Percentiles rank a stretch among this genome's conserved stretches.
phyloP scores from a whole-genome alignment of 192 early-diverging fungal species.

The Mortierella alpina region DNA sequence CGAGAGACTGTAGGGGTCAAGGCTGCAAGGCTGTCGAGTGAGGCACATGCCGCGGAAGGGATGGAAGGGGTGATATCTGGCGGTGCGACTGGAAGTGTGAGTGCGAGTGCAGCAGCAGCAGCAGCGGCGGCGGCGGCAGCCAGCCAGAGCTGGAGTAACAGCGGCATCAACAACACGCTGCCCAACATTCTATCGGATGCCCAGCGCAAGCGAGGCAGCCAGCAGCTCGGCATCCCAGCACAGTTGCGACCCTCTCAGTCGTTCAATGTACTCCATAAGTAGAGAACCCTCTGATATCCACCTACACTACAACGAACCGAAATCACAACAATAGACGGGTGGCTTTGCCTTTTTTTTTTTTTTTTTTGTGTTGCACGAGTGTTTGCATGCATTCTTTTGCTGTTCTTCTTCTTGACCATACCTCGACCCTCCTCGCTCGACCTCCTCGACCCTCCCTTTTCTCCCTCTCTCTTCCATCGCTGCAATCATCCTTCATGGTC shows the following conservation, averaged over 20 bases:
- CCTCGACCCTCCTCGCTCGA: constrained; percentile 3
- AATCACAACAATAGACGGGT: neutral
- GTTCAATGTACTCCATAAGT: no score
- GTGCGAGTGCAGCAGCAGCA: neutral
- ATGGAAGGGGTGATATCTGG: neutral
- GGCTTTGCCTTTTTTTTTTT: constrained; percentile 19
- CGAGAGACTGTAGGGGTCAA: neutral
- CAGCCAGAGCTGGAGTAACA: neutral
- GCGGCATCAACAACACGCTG: constrained; percentile 15
- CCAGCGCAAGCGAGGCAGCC: constrained; percentile 37
- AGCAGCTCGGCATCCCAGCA: constrained; percentile 9
- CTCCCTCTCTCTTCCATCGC: neutral
- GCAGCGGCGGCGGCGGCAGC: neutral
- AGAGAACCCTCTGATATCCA: neutral
- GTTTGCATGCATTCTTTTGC: neutral
- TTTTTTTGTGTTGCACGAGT: constrained; percentile 2
- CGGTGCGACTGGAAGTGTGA: neutral
- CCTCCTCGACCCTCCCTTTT: neutral
- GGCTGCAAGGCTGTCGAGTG: constrained; percentile 4
- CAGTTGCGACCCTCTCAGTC: neutral
- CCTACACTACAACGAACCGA: neutral
- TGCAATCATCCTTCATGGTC: constrained; percentile 64
- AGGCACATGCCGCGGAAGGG: neutral
- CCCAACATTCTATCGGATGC: constrained; percentile 47
- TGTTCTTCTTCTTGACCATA: constrained; percentile 1